Percentiles rank a stretch among this genome's conserved stretches.
Evolutionary conservation across 78 protist species (phyloP).

Genomic region (Dictyostelium firmibasis): DNA sequence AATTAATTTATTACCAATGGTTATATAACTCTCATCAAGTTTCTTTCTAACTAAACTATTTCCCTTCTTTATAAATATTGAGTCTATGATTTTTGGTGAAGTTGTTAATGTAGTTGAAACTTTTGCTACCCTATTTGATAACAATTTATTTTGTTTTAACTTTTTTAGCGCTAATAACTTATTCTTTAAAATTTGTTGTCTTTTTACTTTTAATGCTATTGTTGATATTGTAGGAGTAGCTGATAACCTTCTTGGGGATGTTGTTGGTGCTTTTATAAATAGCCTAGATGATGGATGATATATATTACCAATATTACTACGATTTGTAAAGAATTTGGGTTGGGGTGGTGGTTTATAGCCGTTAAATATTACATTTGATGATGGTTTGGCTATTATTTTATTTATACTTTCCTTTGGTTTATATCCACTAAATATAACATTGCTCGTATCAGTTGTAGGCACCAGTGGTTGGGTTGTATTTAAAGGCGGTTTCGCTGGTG

Average conservation of each 20-base stretch:
- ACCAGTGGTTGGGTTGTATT: not conserved
- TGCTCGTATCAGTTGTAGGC: not conserved
- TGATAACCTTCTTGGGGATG: not conserved
- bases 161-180: not conserved
- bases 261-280: not conserved
- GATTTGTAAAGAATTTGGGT: not conserved
- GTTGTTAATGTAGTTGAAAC: not conserved
- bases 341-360: not conserved
- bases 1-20: conserved; percentile 25
- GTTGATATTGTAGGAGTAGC: not conserved
- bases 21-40: conserved; percentile 20
- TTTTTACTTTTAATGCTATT: not conserved
- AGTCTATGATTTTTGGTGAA: conserved; percentile 12
- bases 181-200: not conserved
- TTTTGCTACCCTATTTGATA: not conserved
- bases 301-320: not conserved
- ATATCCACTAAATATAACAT: not conserved
- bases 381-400: not conserved
- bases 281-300: not conserved
- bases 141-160: not conserved
- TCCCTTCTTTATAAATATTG: conserved; percentile 27
- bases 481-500: not conserved
- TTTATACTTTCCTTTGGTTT: not conserved
- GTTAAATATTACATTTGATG: not conserved
- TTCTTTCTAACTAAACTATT: conserved; percentile 33